Conservation (phyloP, 768 basidiomycete species). For the Boletus speciosus region DNA sequence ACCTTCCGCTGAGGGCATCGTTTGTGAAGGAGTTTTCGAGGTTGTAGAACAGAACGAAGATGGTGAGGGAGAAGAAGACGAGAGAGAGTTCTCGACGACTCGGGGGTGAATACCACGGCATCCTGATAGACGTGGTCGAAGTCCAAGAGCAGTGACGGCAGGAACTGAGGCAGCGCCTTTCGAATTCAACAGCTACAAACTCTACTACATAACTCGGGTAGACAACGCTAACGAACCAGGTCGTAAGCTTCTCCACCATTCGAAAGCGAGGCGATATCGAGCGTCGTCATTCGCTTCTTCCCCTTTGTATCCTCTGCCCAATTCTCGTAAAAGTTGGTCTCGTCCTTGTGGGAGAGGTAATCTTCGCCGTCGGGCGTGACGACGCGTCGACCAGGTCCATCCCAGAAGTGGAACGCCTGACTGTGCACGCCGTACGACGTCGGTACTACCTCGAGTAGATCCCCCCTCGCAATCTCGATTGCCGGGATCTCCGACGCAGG, state of each 20-base stretch:
- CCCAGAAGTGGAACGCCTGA: constrained; percentile 91
- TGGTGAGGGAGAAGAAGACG: constrained; percentile 57
- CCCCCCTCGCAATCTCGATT: constrained; percentile 94
- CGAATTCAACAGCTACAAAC: neutral
- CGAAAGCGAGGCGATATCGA: constrained; percentile 30
- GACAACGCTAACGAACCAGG: constrained; percentile 1
- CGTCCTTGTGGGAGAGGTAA: constrained; percentile 46
- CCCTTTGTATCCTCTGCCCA: constrained; percentile 75
- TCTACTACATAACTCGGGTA: no score
- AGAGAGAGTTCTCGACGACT: constrained; percentile 72
- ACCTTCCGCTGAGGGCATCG: constrained; percentile 24
- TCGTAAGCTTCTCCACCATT: constrained; percentile 7
- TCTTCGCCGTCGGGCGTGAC: constrained; percentile 34
- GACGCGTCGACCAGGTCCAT: constrained; percentile 68
- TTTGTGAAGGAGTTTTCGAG: constrained; percentile 60
- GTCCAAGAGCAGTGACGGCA: neutral
- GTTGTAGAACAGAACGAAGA: constrained; percentile 73
- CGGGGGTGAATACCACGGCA: constrained; percentile 65
- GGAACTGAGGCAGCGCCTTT: neutral
- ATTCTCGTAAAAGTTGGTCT: constrained; percentile 84
- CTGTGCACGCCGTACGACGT: constrained; percentile 88
- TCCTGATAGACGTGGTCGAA: constrained; percentile 17
- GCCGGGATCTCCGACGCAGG: constrained; percentile 96
- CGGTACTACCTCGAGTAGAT: constrained; percentile 90
- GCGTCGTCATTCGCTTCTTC: constrained; percentile 42